These are phyloP conservation scores for Xylaria flabelliformis DNA, from an alignment of 495 filamentous ascomycete species.

Conservation along the genomic window DNA sequence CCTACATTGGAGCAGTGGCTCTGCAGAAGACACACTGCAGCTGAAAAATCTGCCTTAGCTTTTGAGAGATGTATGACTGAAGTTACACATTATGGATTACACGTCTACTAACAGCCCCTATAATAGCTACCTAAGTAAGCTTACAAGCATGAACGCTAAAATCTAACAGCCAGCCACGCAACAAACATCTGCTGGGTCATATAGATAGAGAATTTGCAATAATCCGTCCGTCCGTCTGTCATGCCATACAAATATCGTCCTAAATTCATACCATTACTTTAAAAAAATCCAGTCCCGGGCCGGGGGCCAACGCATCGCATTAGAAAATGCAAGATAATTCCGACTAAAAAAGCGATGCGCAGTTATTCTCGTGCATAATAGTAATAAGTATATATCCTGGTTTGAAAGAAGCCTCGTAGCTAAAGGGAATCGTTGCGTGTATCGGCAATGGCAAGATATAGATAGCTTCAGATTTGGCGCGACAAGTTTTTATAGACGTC, in stretches of 20 bases:
- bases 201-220: not conserved
- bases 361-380: not conserved
- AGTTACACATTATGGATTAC: constrained; percentile 15
- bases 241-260: not conserved
- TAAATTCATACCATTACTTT: not conserved
- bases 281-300: not conserved
- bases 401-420: not conserved
- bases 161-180: not conserved
- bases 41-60: no score
- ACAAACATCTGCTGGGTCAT: not conserved
- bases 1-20: no score
- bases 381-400: not conserved
- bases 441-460: not conserved
- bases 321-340: not conserved
- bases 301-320: not conserved
- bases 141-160: not conserved
- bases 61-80: no score
- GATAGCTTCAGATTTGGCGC: not conserved
- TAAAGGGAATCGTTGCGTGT: not conserved
- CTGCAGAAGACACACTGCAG: no score
- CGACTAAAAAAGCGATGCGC: not conserved
- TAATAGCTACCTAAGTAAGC: not conserved
- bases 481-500: no score
- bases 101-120: not conserved
- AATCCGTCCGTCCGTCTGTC: not conserved